Evolutionary conservation across 345 rosid species (phyloP), one percentile per base, ranked within the genome.

Genomic region (Gossypium raimondii): DNA sequence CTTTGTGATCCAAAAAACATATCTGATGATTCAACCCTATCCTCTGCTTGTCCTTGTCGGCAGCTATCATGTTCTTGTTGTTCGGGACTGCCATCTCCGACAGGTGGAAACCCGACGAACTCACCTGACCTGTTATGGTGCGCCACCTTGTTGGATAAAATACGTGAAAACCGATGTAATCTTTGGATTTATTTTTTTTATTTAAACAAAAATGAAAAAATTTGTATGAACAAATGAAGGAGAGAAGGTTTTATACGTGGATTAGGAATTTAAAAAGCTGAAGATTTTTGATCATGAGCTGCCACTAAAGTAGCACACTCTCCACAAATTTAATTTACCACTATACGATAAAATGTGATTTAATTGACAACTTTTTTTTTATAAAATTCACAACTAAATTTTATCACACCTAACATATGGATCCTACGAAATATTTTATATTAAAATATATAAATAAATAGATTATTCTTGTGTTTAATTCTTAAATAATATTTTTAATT

Each of bases 101-200:
- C 79, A 27, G 79, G 78, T 5, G 77, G 76, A 55, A 61, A 68
- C 58, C 73, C 64, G 73, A 47, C 56, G 72, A 59, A 8, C 64
- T 74, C 75, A n/a, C 41, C 73, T 61, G 79, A 52, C 9, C 70
- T 75, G 55, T 73, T 77, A 55, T 61, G 77, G 64, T 82, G 73
- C 81, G 89, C 87, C 89, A 86, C 82, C 79, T 83, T 83, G 68
- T 45, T 45, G 76, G 73, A 51, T 13, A 70, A 22, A 44, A 58
- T 61, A 83, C 80, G 77, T 78, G 75, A 18, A 83, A 76, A 51
- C 29, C 62, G 22, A 34, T 27, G 24, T 8, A 48, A 68, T 45
- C 70, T 47, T 60, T 52, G 20, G 50, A 13, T 34, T 29, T 16
- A 29, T 53, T 18, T 20, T 11, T 71, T 38, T 18, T 45, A 2